Conservation (phyloP, 805 yeast genomes). For the Ogataea corticis region DNA sequence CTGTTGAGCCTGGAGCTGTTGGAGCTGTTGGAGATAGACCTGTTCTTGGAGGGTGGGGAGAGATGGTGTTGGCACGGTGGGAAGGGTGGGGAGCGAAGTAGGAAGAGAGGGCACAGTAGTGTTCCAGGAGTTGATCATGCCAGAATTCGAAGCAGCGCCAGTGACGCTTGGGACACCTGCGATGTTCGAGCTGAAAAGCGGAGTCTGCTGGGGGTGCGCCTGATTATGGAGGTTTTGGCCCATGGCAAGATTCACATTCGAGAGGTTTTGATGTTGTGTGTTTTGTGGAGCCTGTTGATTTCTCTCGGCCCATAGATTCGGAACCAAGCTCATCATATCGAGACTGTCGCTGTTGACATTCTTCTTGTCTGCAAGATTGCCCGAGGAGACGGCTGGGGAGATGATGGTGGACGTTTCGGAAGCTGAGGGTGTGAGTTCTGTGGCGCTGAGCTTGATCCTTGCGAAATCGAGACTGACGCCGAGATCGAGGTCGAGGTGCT, state of each 20-base stretch:
- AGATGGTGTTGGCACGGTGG: not conserved
- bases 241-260: too few species aligned
- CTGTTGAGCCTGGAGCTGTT: constrained; percentile 7
- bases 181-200: too few species aligned
- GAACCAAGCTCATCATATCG: constrained; percentile 28
- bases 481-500: constrained; percentile 10
- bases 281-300: too few species aligned
- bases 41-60: constrained; percentile 1
- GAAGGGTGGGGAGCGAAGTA: not conserved
- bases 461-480: constrained; percentile 11
- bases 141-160: too few species aligned
- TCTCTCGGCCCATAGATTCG: constrained; percentile 24
- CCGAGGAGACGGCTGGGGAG: constrained; percentile 20
- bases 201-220: too few species aligned
- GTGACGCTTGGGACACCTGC: too few species aligned
- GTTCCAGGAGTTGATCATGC: not conserved
- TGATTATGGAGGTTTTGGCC: too few species aligned
- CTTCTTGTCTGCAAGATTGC: constrained; percentile 11
- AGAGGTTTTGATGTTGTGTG: too few species aligned
- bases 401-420: constrained; percentile 20
- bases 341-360: constrained; percentile 6
- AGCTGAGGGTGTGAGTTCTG: constrained; percentile 16
- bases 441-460: constrained; percentile 11
- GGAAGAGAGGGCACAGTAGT: not conserved
- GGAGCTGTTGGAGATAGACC: not conserved